Percentiles rank a stretch among this genome's conserved stretches.
Conservation (phyloP, 78 protist genomes). For the Dictyostelium intermedium region DNA sequence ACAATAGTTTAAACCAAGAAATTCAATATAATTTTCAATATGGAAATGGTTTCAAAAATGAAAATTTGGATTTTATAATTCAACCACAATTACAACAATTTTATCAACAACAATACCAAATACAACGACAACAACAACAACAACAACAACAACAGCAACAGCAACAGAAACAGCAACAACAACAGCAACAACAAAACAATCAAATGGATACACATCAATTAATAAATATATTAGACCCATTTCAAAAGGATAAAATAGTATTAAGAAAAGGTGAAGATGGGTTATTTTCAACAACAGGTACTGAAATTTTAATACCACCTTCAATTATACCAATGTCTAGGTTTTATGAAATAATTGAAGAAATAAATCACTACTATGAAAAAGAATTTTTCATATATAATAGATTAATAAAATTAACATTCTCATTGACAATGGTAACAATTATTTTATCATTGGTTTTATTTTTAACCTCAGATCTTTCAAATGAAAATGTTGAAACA, state of each 20-base stretch:
- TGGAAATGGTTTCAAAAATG: background rate
- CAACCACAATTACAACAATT: background rate
- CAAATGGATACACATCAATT: background rate
- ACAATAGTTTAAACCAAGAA: background rate
- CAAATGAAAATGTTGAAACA: background rate
- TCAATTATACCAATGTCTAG: background rate
- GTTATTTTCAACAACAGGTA: background rate
- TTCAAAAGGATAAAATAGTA: background rate
- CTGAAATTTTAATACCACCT: background rate
- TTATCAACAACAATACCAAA: background rate
- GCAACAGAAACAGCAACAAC: background rate
- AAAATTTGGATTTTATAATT: background rate
- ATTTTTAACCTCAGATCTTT: background rate
- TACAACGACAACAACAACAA: background rate
- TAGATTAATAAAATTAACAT: background rate
- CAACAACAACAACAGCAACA: background rate
- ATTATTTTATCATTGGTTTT: background rate
- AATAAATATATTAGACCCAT: background rate
- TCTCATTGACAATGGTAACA: background rate
- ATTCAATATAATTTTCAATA: background rate
- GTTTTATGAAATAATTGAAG: background rate
- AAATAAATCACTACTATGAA: background rate
- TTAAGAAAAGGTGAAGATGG: background rate
- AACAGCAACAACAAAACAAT: background rate
- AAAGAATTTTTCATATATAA: background rate